Evolutionary conservation across 108 stramenopile species (phyloP), one percentile per base, ranked within the genome.

Genomic region (Nitzschia sp.): DNA sequence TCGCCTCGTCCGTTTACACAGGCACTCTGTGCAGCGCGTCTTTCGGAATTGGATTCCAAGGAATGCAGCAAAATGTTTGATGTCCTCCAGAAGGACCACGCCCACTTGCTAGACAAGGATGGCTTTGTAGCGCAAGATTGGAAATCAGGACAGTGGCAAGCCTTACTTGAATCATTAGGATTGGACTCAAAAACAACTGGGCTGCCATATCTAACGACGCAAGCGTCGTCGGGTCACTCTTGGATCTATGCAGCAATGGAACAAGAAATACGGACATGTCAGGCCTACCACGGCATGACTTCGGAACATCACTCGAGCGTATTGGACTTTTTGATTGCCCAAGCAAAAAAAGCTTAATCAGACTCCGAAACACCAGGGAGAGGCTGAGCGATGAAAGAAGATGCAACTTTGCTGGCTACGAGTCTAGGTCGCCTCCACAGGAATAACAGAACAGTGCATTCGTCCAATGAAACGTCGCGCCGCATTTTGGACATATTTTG

Each of bases 361-460:
- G n/a, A n/a, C n/a, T n/a, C n/a, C n/a, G n/a, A n/a, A n/a, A n/a
- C n/a, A n/a, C n/a, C n/a, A n/a, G n/a, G n/a, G n/a, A n/a, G n/a
- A n/a, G n/a, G n/a, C n/a, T n/a, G n/a, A n/a, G n/a, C n/a, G n/a
- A n/a, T n/a, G n/a, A n/a, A n/a, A n/a, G n/a, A n/a, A n/a, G n/a
- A n/a, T n/a, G n/a, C n/a, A n/a, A n/a, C n/a, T n/a, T n/a, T n/a
- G n/a, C n/a, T n/a, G n/a, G n/a, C n/a, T n/a, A n/a, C n/a, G 23
- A 1, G 21, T 71, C 32, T 18, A 84, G 56, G 38, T 76, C 42
- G 9, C 70, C 63, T 17, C 88, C 88, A 72, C 88, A 89, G 5
- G 68, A 75, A 66, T 76, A 86, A 53, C 88, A 89, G 71, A 74
- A 89, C 0, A 19, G 45, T 30, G 87, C 87, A 47, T 70, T 69